Percentiles rank a stretch among this genome's conserved stretches.
These are phyloP conservation scores for Hordeum marinum DNA, from an alignment of 176 grass and related monocot species.

Conservation along the genomic window DNA sequence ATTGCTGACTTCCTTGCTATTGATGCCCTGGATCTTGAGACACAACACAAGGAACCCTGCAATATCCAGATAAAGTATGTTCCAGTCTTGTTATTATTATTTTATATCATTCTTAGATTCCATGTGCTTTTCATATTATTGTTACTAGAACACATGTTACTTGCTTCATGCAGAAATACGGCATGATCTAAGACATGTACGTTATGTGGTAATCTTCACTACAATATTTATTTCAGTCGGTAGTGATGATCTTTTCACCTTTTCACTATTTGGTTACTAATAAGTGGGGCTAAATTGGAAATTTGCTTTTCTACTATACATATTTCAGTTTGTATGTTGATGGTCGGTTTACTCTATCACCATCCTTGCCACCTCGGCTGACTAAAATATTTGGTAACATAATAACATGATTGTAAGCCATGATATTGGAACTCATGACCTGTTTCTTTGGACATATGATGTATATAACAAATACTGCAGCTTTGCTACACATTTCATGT, in stretches of 20 bases:
- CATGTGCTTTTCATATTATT: neutral
- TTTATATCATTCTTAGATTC: neutral
- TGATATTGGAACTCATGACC: neutral
- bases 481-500: neutral
- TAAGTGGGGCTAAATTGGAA: neutral
- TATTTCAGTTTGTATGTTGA: neutral
- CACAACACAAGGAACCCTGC: constrained; percentile 26
- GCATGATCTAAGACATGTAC: neutral
- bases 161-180: neutral
- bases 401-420: neutral
- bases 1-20: constrained; percentile 55
- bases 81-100: neutral
- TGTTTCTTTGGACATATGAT: neutral
- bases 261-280: neutral
- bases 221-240: neutral
- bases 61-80: constrained; percentile 72
- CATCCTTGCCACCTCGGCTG: neutral
- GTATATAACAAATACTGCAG: neutral
- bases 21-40: constrained; percentile 56
- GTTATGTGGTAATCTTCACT: neutral
- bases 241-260: neutral
- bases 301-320: neutral
- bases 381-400: neutral
- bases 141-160: neutral
- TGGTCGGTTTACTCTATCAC: neutral